Evolutionary conservation across 2,329 filamentous ascomycete species (phyloP).

Genomic region (Colletotrichum lupini): DNA sequence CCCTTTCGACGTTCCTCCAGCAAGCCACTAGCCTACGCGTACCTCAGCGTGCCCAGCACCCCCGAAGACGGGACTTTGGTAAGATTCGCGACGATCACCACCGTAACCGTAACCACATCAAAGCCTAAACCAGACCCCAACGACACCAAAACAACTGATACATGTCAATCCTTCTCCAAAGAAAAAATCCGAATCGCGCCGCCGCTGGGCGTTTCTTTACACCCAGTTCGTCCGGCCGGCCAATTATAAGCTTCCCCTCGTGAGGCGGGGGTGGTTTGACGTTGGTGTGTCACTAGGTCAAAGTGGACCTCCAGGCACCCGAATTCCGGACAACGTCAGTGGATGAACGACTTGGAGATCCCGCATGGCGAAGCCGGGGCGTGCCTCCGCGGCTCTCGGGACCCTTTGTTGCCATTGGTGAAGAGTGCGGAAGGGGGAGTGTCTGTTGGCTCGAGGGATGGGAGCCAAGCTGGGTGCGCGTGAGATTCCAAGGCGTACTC

Average conservation of each 20-base stretch:
- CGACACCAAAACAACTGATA: background rate
- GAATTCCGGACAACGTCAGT: slow-evolving; percentile 26
- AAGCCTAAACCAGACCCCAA: background rate
- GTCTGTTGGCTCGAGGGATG: background rate
- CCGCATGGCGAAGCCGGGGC: slow-evolving; percentile 5
- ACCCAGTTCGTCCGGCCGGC: background rate
- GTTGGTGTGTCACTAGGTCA: background rate
- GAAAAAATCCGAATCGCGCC: background rate
- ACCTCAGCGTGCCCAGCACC: background rate
- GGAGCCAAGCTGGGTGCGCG: background rate
- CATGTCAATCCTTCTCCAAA: background rate
- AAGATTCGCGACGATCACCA: background rate
- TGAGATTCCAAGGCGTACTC: background rate
- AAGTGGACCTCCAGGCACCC: slow-evolving; percentile 27
- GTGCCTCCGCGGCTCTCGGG: background rate
- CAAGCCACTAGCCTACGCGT: background rate
- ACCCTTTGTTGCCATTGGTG: background rate
- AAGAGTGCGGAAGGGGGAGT: background rate
- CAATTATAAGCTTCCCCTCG: background rate
- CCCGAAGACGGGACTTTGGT: background rate
- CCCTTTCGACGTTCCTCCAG: background rate
- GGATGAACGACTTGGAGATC: background rate
- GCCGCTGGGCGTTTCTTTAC: background rate
- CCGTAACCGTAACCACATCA: background rate
- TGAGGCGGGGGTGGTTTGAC: background rate